phyloP scores from a whole-genome alignment of 306 rosid genomes.

The Cicer yamashitae region DNA sequence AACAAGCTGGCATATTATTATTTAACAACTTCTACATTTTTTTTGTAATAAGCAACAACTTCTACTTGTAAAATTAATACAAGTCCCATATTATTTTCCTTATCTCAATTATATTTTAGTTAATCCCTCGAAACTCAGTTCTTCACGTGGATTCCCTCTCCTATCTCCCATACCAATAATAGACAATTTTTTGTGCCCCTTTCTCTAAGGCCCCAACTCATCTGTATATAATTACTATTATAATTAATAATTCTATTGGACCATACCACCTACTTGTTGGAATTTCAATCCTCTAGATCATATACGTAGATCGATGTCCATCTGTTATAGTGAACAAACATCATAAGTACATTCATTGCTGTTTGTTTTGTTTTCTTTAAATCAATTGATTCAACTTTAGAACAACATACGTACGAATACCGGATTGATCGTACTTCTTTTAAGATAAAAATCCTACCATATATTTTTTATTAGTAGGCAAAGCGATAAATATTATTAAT shows the following conservation, averaged over 20 bases:
- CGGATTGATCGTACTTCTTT: constrained; percentile 39
- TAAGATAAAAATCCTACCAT: constrained; percentile 26
- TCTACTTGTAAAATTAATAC: no score
- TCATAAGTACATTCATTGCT: background rate
- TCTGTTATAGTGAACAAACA: constrained; percentile 38
- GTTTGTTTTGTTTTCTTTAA: constrained; percentile 24
- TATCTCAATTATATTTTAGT: constrained; percentile 39
- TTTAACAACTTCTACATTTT: no score
- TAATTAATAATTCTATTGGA: constrained; percentile 38
- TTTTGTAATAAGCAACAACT: no score
- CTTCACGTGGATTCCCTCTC: constrained; percentile 69
- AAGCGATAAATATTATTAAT: no score
- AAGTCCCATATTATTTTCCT: constrained; percentile 38
- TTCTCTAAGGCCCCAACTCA: constrained; percentile 58
- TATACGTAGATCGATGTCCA: constrained; percentile 41
- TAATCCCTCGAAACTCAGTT: constrained; percentile 29
- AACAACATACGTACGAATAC: constrained; percentile 40
- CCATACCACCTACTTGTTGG: constrained; percentile 42
- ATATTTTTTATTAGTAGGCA: no score
- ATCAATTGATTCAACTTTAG: constrained; percentile 43
- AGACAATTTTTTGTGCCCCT: constrained; percentile 48
- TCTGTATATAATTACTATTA: constrained; percentile 34
- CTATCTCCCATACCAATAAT: constrained; percentile 44
- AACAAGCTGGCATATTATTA: constrained; percentile 62
- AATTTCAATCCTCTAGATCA: constrained; percentile 43